Base-by-base conservation (phyloP, 2,329 filamentous ascomycete genomes). In the Colletotrichum camelliae region DNA sequence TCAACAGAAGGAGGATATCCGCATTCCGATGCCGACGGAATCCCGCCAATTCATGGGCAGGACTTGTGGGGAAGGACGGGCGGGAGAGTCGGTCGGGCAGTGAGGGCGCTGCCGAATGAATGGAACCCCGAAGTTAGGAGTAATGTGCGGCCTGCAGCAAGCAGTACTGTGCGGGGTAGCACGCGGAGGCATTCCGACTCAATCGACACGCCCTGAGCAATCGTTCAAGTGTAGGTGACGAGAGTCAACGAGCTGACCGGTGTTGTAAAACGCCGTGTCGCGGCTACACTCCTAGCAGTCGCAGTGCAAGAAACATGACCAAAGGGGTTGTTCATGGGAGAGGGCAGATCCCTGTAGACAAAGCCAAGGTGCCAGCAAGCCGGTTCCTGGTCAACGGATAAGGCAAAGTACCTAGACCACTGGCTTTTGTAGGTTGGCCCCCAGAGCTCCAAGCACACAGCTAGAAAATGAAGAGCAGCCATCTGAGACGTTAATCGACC, bases 11-110 rank as follows among this genome's bases (percentile, higher is more conserved):
- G 39, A 29, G 57, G 16, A 29, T 69, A 60, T 68, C 64, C 33
- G 70, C 48, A 21, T 65, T 37, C 64, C 70, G 43, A 65, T 73
- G 27, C 73, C 64, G 73, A 60, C 70, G 65, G 64, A 65, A 52
- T 52, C 64, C 62, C 70, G 39, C 48, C 29, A 73, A 37, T 57
- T 31, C 70, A 31, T 58, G 29, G 55, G 62, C 39, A 61, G 62
- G 31, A 39, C 16, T 29, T 75, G 64, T 52, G 69, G 57, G n/a
- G 60, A 60, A 48, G 35, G 43, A 48, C 18, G 43, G n/a, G 55
- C 52, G 52, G 69, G 39, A 67, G 39, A 58, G 24, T 75, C 57
- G 68, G 73, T 39, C 55, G 39, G 39, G 39, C n/a, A 48, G 43
- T 48, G 43, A 48, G 18, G 10, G 43, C 39, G 39, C 39, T 5